Conservation (phyloP, 495 filamentous ascomycete species). For the Extremus antarcticus region DNA sequence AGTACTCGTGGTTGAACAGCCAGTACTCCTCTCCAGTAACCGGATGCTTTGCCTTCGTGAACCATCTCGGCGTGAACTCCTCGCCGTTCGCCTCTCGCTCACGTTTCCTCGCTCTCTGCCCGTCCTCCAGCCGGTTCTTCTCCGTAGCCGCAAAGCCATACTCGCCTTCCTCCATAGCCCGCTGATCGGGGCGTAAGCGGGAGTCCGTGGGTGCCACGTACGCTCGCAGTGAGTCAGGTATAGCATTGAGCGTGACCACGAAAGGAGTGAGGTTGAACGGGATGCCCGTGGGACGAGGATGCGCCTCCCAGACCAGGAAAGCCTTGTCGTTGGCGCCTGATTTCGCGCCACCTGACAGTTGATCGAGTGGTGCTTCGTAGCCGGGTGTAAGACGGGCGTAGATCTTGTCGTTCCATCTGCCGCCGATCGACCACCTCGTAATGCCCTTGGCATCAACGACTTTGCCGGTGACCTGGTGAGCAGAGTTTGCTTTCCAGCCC, state of each 20-base stretch:
- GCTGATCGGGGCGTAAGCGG: conserved; percentile 78
- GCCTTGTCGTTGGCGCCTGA: conserved; percentile 43
- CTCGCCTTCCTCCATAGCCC: conserved; percentile 97
- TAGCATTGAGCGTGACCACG: conserved; percentile 81
- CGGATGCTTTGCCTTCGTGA: conserved; percentile 48
- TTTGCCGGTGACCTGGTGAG: conserved; percentile 77
- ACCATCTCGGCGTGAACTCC: conserved; percentile 79
- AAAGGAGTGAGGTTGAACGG: conserved; percentile 98
- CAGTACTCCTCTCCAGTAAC: conserved; percentile 85
- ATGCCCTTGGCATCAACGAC: conserved; percentile 63
- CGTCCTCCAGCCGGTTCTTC: conserved; percentile 93
- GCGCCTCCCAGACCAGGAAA: conserved; percentile 84
- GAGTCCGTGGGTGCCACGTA: conserved; percentile 87
- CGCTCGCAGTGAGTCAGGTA: conserved; percentile 61
- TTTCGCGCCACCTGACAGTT: conserved; percentile 30
- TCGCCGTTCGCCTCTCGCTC: conserved; percentile 65
- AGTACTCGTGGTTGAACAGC: conserved; percentile 81
- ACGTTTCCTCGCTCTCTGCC: conserved; percentile 67
- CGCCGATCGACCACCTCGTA: conserved; percentile 78
- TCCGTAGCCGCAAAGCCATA: conserved; percentile 87
- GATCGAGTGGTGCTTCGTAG: conserved; percentile 64
- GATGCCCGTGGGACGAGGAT: conserved; percentile 67
- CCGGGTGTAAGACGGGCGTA: conserved; percentile 89
- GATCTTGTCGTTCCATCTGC: conserved; percentile 94
- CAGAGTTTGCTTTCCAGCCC: conserved; percentile 86